Percentiles rank a stretch among this genome's conserved stretches.
phyloP scores from a whole-genome alignment of 139 green algal genomes.

The Chlamydomonas eustigma region DNA sequence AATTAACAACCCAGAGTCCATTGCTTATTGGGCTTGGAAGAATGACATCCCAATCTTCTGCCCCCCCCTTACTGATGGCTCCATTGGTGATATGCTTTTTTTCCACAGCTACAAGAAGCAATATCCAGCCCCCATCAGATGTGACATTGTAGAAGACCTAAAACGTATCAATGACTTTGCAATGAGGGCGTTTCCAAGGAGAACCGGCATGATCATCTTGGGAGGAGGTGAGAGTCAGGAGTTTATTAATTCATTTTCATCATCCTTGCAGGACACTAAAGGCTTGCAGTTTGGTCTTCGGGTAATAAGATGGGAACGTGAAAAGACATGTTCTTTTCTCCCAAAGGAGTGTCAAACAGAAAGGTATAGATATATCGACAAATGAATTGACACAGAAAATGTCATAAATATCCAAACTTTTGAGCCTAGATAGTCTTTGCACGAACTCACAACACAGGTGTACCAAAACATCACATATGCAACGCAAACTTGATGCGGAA shows the following conservation, averaged over 20 bases:
- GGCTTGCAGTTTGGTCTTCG: too few species aligned
- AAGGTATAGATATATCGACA: too few species aligned
- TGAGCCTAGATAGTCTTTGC: too few species aligned
- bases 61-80: constrained; percentile 91
- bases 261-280: too few species aligned
- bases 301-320: too few species aligned
- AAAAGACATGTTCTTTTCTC: too few species aligned
- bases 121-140: constrained; percentile 2
- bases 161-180: constrained; percentile 90
- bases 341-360: too few species aligned
- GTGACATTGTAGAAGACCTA: constrained; percentile 74
- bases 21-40: constrained; percentile 89
- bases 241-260: too few species aligned
- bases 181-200: constrained; percentile 71
- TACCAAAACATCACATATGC: constrained; percentile 98
- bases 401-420: neutral
- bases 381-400: neutral
- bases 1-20: constrained; percentile 84
- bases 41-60: constrained; percentile 96
- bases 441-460: constrained; percentile 49
- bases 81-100: constrained; percentile 97
- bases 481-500: constrained; percentile 99
- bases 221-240: constrained; percentile 80
- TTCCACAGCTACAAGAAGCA: constrained; percentile 77
- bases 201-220: constrained; percentile 91